Base-by-base conservation (phyloP, 306 rosid genomes). In the Dalbergia oliveri region DNA sequence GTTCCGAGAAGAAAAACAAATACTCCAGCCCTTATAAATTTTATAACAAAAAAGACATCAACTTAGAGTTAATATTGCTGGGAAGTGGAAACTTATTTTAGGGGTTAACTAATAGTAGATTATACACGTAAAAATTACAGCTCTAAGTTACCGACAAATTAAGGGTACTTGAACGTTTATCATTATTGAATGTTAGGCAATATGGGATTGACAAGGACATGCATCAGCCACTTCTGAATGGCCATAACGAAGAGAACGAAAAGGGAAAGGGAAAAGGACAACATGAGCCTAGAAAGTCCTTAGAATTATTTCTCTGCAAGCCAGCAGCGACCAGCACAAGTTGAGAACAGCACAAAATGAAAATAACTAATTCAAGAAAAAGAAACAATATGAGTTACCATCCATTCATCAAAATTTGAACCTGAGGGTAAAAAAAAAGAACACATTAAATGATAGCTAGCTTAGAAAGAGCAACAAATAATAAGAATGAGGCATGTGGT, bases 401-500 rank as follows among this genome's bases (percentile, higher is more conserved):
- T 6, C 23, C 77, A 61, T 37, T 13, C 5, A 26, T 44, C 47
- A 62, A 21, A 31, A 54, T 54, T 54, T 31, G 33, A 21, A 47
- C 15, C 12, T 11, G 45, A 79, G 14, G 54, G 71, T 59, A 49
- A 70, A 18, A 39, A 51, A 14, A 35, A 35, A 4, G 3, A 35
- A 37, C 7, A 37, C 5, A 39, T n/a, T 18, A 39, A 60, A 8
- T 1, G 14, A 13, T 9, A n/a, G 26, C 0, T 9, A 73, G 43
- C 12, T 37, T 11, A 31, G 16, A 45, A 56, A 39, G 39, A 53
- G 31, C 33, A 80, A 53, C 23, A 71, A 61, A 66, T 67, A 3
- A 69, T 13, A 33, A 33, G 70, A 76, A 9, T 11, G 45, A 21
- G 71, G 35, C 89, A 82, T 75, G 84, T 84, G 88, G 84, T 45